These are phyloP conservation scores for Astrothelium subdiscretum DNA, from an alignment of 495 filamentous ascomycete species.

Conservation along the genomic window DNA sequence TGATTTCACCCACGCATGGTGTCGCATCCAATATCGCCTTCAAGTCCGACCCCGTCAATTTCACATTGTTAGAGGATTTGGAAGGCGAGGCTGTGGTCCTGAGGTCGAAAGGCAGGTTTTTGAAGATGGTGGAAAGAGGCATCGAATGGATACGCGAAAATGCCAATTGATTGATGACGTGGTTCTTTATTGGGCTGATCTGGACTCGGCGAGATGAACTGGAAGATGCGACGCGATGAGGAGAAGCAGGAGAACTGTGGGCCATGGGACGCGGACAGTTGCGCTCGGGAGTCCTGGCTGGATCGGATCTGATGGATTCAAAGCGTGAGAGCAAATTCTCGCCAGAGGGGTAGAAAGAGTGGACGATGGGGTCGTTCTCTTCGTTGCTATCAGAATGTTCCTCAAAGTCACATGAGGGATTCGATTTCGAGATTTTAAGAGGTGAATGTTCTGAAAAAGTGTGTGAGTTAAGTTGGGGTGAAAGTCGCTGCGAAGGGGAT, in stretches of 20 bases:
- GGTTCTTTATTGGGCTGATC: slow-evolving; percentile 41
- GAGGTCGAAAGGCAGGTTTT: slow-evolving; percentile 63
- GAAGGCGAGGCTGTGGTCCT: slow-evolving; percentile 27
- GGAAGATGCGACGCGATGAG: not conserved
- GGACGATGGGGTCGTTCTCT: slow-evolving; percentile 84
- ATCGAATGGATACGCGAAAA: slow-evolving; percentile 90
- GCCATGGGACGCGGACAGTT: slow-evolving; percentile 12
- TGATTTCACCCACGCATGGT: slow-evolving; percentile 73
- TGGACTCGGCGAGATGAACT: slow-evolving; percentile 9
- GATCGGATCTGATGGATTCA: slow-evolving; percentile 48
- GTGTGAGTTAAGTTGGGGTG: not conserved
- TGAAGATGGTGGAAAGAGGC: slow-evolving; percentile 76
- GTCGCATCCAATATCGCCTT: slow-evolving; percentile 58
- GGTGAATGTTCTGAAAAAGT: slow-evolving; percentile 4
- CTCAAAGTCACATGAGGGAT: slow-evolving; percentile 20
- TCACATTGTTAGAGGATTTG: slow-evolving; percentile 39
- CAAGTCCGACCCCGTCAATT: slow-evolving; percentile 38
- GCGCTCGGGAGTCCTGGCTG: slow-evolving; percentile 35
- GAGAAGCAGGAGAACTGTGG: slow-evolving; percentile 9
- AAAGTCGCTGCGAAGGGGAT: not conserved
- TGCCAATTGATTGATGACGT: slow-evolving; percentile 89
- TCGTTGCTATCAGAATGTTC: slow-evolving; percentile 72
- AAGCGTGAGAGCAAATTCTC: slow-evolving; percentile 69
- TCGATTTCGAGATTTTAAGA: slow-evolving; percentile 10
- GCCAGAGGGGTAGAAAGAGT: slow-evolving; percentile 81